A percentile compares a stretch with the other conserved stretches of the same genome.
Evolutionary conservation across 2,329 filamentous ascomycete species (phyloP).

Genomic region (Alternaria arbusti): DNA sequence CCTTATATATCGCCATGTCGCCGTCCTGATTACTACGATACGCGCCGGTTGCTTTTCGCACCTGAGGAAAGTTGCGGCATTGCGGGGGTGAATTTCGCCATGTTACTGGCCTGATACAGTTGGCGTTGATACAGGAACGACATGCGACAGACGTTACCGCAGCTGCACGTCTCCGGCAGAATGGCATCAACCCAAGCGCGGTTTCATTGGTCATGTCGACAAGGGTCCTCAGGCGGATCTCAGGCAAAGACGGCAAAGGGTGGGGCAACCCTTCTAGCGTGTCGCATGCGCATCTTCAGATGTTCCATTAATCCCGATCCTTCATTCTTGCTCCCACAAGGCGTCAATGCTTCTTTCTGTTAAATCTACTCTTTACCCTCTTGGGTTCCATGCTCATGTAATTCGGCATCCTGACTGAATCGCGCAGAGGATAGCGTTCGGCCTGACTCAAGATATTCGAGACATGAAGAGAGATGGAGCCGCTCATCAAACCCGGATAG

Average conservation of each 20-base stretch:
- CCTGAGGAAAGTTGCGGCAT: not conserved
- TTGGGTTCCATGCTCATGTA: not conserved
- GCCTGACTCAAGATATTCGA: not conserved
- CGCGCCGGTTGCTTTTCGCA: not conserved
- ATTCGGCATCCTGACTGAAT: not conserved
- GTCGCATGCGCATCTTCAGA: not conserved
- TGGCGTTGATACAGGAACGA: conserved; percentile 4
- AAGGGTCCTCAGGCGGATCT: conserved; percentile 5
- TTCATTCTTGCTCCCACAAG: not conserved
- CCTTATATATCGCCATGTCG: conserved; percentile 2
- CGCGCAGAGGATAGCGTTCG: not conserved
- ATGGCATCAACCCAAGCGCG: not conserved
- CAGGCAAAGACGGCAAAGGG: conserved; percentile 1
- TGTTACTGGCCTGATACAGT: conserved; percentile 6
- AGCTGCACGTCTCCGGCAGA: not conserved
- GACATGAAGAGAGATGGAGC: not conserved
- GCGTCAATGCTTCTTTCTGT: not conserved
- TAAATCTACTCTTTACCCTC: not conserved
- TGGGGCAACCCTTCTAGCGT: conserved; percentile 6
- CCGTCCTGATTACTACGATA: not conserved
- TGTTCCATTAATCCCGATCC: not conserved
- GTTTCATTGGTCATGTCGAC: not conserved
- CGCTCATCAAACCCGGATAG: not conserved
- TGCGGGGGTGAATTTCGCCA: conserved; percentile 1
- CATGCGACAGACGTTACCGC: conserved; percentile 9